Conservation (phyloP, 1,284 basidiomycete genomes). For the Melampsora americana region DNA sequence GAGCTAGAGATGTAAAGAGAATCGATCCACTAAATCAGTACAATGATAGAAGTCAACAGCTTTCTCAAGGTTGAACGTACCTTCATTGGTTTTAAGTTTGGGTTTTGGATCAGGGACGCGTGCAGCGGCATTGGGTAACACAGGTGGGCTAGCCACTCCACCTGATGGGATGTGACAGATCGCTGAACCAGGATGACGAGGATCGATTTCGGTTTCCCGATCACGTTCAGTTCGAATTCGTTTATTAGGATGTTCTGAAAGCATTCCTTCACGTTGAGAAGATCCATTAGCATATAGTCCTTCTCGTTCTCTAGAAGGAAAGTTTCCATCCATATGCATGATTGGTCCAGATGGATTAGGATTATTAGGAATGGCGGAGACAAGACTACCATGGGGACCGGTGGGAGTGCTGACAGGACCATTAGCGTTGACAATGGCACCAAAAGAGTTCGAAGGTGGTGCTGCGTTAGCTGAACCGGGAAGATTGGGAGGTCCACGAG, state of each 20-base stretch:
- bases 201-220: slow-evolving; percentile 20
- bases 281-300: slow-evolving; percentile 3
- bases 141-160: slow-evolving; percentile 12
- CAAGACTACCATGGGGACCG: background rate
- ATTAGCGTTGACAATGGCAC: background rate
- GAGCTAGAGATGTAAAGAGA: slow-evolving; percentile 4
- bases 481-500: slow-evolving; percentile 19
- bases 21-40: background rate
- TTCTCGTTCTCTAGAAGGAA: slow-evolving; percentile 2
- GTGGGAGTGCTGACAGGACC: background rate
- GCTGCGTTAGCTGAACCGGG: background rate
- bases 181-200: background rate
- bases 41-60: background rate
- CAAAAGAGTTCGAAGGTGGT: slow-evolving; percentile 6
- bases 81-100: slow-evolving; percentile 34
- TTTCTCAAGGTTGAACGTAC: background rate
- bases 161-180: background rate
- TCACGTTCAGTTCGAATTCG: slow-evolving; percentile 30
- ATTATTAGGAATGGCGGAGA: background rate
- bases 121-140: slow-evolving; percentile 33
- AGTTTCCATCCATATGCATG: background rate
- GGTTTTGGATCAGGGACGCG: slow-evolving; percentile 25
- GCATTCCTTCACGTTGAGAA: background rate
- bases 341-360: slow-evolving; percentile 1
- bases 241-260: slow-evolving; percentile 35